Evolutionary conservation across 2,329 filamentous ascomycete species (phyloP).

Genomic region (Penicillium nordicum): DNA sequence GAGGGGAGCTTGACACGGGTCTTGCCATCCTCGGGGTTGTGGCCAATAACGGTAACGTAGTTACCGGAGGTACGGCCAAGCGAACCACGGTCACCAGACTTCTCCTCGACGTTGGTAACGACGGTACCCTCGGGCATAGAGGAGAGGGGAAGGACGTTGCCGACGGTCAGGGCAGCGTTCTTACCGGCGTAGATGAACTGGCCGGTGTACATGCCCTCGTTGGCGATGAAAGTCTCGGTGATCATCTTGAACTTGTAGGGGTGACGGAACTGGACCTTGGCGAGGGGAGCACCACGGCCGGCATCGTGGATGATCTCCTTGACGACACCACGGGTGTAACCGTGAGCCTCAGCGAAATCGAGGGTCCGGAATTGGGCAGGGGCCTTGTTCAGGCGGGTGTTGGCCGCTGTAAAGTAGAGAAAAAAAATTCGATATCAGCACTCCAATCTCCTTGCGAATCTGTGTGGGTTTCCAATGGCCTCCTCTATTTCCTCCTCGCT

Average conservation of each 20-base stretch:
- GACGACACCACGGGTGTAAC: slow-evolving; percentile 94
- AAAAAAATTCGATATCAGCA: slow-evolving; percentile 34
- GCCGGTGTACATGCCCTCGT: slow-evolving; percentile 99
- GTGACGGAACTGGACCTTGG: slow-evolving; percentile 94
- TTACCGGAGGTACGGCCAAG: slow-evolving; percentile 97
- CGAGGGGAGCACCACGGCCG: slow-evolving; percentile 95
- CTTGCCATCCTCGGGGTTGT: slow-evolving; percentile 99
- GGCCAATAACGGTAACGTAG: slow-evolving; percentile 97
- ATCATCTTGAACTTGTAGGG: slow-evolving; percentile 97
- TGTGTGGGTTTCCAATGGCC: slow-evolving; percentile 6
- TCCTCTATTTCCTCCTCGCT: slow-evolving; percentile 12
- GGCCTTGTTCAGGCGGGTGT: slow-evolving; percentile 91
- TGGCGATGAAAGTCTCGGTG: slow-evolving; percentile 99
- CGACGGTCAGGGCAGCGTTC: slow-evolving; percentile 93
- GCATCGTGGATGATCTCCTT: slow-evolving; percentile 99
- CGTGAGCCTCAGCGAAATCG: slow-evolving; percentile 95
- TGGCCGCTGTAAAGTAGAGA: slow-evolving; percentile 56
- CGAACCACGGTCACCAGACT: slow-evolving; percentile 92
- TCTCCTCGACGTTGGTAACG: slow-evolving; percentile 98
- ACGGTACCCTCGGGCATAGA: slow-evolving; percentile 99
- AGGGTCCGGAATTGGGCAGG: slow-evolving; percentile 94
- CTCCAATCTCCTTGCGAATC: slow-evolving; percentile 16
- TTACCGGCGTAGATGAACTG: slow-evolving; percentile 99
- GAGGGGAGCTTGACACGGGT: slow-evolving; percentile 99
- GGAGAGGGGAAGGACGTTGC: slow-evolving; percentile 92